Evolutionary conservation across 1,139 yeast species (phyloP), one percentile per base, ranked within the genome.

Genomic region (Candida freyschussii): DNA sequence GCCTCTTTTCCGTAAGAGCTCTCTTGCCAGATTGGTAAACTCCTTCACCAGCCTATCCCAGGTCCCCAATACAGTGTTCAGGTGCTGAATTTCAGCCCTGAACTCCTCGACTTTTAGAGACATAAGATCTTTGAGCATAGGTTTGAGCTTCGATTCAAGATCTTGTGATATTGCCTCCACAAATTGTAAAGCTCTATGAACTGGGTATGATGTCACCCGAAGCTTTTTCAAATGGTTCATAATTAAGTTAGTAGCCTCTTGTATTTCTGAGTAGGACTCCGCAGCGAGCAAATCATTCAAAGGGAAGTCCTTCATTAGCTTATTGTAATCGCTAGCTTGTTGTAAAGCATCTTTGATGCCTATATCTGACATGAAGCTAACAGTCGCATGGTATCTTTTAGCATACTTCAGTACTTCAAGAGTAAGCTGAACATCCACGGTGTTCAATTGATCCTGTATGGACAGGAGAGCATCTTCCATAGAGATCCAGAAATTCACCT

Each of bases 311-410:
- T 72, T 71, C 50, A 86, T 63, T 19, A 89, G 60, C 8, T 75
- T 72, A 44, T 78, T 79, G 51, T 77, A 78, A 15, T 67, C 63
- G 14, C 63, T 62, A 0, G 86, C 72, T 25, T 61, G 60, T 7
- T 64, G 65, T 13, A 75, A 47, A 14, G 84, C 74, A 18, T 76
- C 80, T 25, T 67, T 63, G 20, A 89, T 59, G 0, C 89, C 87
- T 2, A 82, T 76, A 49, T 84, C 94, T 11, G 84, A 73, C 22
- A 76, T 61, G 48, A 87, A 80, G 20, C 84, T 71, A 16, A 79
- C 71, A 0, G 93, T 78, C 1, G 86, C 78, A 50, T 84, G 94
- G 50, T 80, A 83, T 44, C 96, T 66, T 45, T 84, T 86, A 4
- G 89, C 87, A 22, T 70, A 63, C 40, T 75, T 73, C 36, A 89